A percentile compares a stretch with the other conserved stretches of the same genome.
Conservation (phyloP, 768 basidiomycete species). For the Lentinula aciculospora region DNA sequence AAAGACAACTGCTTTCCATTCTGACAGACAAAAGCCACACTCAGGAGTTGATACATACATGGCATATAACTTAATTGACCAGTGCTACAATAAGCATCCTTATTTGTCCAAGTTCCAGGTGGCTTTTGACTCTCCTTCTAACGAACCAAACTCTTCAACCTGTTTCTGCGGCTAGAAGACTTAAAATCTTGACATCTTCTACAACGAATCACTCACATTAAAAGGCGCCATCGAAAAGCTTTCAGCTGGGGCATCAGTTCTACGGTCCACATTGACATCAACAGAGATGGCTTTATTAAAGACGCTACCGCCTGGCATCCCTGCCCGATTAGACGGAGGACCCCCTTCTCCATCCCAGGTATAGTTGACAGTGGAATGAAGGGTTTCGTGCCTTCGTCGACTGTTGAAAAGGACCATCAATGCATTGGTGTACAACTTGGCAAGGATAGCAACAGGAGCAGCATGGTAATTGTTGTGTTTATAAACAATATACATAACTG, state of each 20-base stretch:
- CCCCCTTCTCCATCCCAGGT: slow-evolving; percentile 2
- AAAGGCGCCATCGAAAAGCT: neutral
- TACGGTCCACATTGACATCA: neutral
- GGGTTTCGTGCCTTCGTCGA: slow-evolving; percentile 12
- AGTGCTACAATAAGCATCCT: neutral
- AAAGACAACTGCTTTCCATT: no score
- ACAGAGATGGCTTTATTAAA: neutral
- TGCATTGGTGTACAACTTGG: slow-evolving; percentile 25
- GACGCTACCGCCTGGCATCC: neutral
- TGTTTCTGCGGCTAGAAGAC: neutral
- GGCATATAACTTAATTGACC: neutral
- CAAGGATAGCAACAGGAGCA: slow-evolving; percentile 18
- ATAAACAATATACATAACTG: slow-evolving; percentile 20
- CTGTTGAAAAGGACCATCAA: slow-evolving; percentile 24
- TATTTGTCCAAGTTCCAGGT: neutral
- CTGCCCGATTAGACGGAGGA: neutral
- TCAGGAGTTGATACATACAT: no score
- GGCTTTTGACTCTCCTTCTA: neutral
- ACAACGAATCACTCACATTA: neutral
- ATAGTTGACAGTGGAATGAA: neutral
- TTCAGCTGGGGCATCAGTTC: neutral
- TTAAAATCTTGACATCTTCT: neutral
- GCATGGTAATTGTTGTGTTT: slow-evolving; percentile 20
- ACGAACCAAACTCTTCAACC: neutral
- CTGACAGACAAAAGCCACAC: no score